Evolutionary conservation across 768 basidiomycete genomes (phyloP).

Genomic region (Lentinus brumalis): DNA sequence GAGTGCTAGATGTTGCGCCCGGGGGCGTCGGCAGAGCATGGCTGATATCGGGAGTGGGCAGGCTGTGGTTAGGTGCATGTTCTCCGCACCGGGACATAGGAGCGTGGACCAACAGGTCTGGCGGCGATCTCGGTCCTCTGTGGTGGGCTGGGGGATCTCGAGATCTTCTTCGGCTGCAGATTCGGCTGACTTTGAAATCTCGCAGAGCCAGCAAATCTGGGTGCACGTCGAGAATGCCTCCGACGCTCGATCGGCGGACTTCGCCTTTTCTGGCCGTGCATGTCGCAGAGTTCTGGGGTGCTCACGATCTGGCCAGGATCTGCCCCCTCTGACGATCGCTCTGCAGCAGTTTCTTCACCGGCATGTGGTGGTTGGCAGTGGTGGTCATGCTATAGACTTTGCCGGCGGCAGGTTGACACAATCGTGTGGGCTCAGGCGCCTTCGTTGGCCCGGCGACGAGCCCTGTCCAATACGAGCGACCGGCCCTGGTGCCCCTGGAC

Average conservation of each 20-base stretch:
- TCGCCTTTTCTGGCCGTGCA: background rate
- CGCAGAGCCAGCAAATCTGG: background rate
- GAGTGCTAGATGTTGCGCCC: background rate
- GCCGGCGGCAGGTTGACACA: too few species aligned
- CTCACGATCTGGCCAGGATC: too few species aligned
- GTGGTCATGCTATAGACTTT: too few species aligned
- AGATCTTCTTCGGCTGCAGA: slow-evolving; percentile 15
- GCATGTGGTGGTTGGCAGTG: too few species aligned
- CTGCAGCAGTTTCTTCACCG: too few species aligned
- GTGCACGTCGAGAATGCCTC: background rate
- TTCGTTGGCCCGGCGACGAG: too few species aligned
- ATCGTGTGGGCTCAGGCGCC: too few species aligned
- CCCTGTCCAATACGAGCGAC: too few species aligned
- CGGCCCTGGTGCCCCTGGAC: too few species aligned
- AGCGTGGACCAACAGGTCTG: slow-evolving; percentile 18
- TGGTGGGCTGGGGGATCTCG: slow-evolving; percentile 3
- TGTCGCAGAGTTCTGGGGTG: too few species aligned
- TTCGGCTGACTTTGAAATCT: slow-evolving; percentile 6
- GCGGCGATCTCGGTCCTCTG: slow-evolving; percentile 16
- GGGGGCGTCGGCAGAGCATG: background rate
- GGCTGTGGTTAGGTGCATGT: slow-evolving; percentile 2
- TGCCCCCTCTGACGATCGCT: too few species aligned
- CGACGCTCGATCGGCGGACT: background rate
- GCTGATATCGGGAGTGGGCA: background rate
- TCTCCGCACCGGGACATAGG: background rate